Base-by-base conservation (phyloP, 1,139 yeast species). In the Insectozyma bohioensis region DNA sequence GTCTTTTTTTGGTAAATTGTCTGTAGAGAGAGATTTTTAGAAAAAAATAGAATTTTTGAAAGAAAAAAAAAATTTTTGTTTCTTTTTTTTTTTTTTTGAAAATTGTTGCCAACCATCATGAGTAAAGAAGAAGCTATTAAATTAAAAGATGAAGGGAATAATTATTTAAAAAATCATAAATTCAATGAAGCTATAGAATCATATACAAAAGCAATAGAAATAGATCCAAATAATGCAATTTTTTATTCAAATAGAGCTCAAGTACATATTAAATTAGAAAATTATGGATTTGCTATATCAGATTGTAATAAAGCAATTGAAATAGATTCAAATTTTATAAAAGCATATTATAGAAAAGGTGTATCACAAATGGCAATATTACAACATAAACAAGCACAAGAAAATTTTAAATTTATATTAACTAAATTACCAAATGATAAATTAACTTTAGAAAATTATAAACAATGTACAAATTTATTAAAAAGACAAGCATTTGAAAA, bases 241-340 rank as follows among this genome's bases (percentile, higher is more conserved):
- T 83, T 79, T 51, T 85, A 65, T 54, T 80, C 96, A 19, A 92
- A 92, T 61, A 69, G 97, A 43, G 97, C 98, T 0, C 95, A 87
- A 43, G 95, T 87, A 1, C 82, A 88, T 46, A 78, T 90, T 52
- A 85, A 86, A 54, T 60, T 81, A 36, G 98, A 92, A 54, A 82
- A 80, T 48, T 90, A 84, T 56, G 97, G 97, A 2, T 69, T 78
- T 31, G 95, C 97, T 1, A 75, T 90, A 4, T 66, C 61, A 12
- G 97, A 90, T 54, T 83, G 95, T 47, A 75, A 81, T 24, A 60
- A 63, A 30, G 90, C 97, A 1, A 67, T 92, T 31, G 72, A 68
- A 31, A 54, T 82, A 9, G 88, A 92, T 52, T 74, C 82, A 1
- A 55, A 65, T 26, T 85, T 85, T 52, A 63, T 79, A 31, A 92